These are phyloP conservation scores for Penicillium chermesinum DNA, from an alignment of 495 filamentous ascomycete species.

Conservation along the genomic window DNA sequence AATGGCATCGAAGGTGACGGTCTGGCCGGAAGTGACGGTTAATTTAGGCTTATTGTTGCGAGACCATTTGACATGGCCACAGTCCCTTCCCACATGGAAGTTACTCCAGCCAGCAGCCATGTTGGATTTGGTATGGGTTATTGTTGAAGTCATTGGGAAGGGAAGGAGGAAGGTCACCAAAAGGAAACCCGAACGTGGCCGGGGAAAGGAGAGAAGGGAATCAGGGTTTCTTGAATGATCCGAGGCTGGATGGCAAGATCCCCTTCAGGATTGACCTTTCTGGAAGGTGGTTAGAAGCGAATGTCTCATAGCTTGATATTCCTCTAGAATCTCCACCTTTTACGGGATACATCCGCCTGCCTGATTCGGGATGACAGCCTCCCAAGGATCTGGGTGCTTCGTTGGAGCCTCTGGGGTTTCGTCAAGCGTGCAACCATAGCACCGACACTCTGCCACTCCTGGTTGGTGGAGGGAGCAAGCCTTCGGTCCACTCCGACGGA, in stretches of 20 bases:
- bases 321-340: background rate
- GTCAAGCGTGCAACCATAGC: background rate
- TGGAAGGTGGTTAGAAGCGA: conserved; percentile 25
- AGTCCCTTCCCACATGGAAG: conserved; percentile 36
- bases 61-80: conserved; percentile 46
- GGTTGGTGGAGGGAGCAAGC: conserved; percentile 5
- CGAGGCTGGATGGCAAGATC: conserved; percentile 14
- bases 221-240: background rate
- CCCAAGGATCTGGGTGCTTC: conserved; percentile 6
- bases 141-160: conserved; percentile 15
- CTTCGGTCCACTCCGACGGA: conserved; percentile 11
- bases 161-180: background rate
- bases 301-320: conserved; percentile 5
- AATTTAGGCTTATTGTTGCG: conserved; percentile 39
- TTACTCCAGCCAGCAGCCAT: conserved; percentile 25
- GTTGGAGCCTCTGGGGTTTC: conserved; percentile 17
- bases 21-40: conserved; percentile 41
- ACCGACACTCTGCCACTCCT: conserved; percentile 8
- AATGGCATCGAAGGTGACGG: conserved; percentile 43
- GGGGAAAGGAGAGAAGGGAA: background rate
- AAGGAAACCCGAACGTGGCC: background rate
- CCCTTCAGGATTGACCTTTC: conserved; percentile 24
- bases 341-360: conserved; percentile 20
- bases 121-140: conserved; percentile 18
- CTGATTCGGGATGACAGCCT: conserved; percentile 22